Base-by-base conservation (phyloP, 2,329 filamentous ascomycete species). In the Pseudogymnoascus sp. region DNA sequence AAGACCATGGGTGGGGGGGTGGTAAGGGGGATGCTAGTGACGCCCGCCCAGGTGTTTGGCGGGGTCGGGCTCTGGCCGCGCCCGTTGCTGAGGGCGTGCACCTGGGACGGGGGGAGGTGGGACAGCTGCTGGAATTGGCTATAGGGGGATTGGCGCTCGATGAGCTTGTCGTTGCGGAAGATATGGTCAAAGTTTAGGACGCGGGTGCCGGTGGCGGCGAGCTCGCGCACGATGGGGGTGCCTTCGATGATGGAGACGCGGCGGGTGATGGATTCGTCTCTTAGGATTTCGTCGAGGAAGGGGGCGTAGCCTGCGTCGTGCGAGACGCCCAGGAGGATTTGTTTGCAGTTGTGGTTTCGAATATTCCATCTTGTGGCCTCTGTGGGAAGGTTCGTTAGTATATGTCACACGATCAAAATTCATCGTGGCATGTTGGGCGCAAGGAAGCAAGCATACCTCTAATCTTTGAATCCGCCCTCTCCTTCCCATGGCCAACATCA, bases 231-330 rank as follows among this genome's bases (percentile, higher is more conserved):
- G 1, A 78, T 78, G 0, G 82, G 79, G 6, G 73, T 71, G 3
- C 83, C 83, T 68, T 86, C 83, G 21, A 87, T 73, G 21, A 87
- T 75, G 53, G 78, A 80, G 64, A 87, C 74, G 62, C 80, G 79
- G 33, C 75, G 68, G 21, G 76, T 76, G 21, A 72, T 75, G 7
- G 70, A 68, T 10, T 78, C 74, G 38, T 83, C 79, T 50, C 76
- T 75, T 23, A 82, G 73, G 3, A 86, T 73, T 65, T 84, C 80
- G 68, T 84, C 80, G 19, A 88, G 72, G 67, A 87, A 83, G 8
- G 83, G 79, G 4, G 82, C 82, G 68, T 87, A 87, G 7, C 80
- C 80, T 26, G 82, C 77, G 69, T 87, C 84, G 68, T 87, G 84
- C 1, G 83, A 86, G 61, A 87, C 79, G 53, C 85, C 86, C 36